Evolutionary conservation across 2,329 filamentous ascomycete species (phyloP).

Genomic region (Spiromastix sp.): DNA sequence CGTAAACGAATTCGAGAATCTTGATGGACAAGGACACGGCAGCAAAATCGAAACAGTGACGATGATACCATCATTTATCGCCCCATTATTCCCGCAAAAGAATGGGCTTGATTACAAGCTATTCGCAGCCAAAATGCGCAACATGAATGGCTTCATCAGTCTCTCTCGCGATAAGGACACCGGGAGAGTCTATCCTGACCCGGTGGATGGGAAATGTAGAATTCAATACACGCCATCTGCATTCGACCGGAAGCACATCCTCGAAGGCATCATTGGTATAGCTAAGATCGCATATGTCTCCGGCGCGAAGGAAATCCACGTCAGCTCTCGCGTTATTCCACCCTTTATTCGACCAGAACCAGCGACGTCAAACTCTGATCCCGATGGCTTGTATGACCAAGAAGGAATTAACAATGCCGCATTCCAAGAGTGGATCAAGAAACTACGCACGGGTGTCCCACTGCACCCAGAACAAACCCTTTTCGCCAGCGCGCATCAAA

Average conservation of each 20-base stretch:
- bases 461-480: slow-evolving; percentile 34
- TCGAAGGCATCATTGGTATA: slow-evolving; percentile 61
- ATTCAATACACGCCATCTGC: slow-evolving; percentile 61
- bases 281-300: slow-evolving; percentile 68
- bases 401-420: slow-evolving; percentile 43
- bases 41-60: slow-evolving; percentile 66
- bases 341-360: slow-evolving; percentile 47
- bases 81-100: slow-evolving; percentile 57
- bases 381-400: slow-evolving; percentile 15
- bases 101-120: slow-evolving; percentile 62
- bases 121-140: slow-evolving; percentile 55
- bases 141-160: slow-evolving; percentile 62
- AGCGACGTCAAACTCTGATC: slow-evolving; percentile 9
- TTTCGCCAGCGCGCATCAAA: slow-evolving; percentile 41
- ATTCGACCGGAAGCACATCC: slow-evolving; percentile 60
- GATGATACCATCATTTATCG: slow-evolving; percentile 60
- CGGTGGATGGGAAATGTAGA: slow-evolving; percentile 51
- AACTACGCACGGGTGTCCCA: slow-evolving; percentile 37
- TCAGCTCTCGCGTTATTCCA: slow-evolving; percentile 50
- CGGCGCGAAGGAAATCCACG: slow-evolving; percentile 71
- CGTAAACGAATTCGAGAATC: slow-evolving; percentile 66
- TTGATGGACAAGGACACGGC: slow-evolving; percentile 72
- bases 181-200: slow-evolving; percentile 64
- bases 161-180: slow-evolving; percentile 66
- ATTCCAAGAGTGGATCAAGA: slow-evolving; percentile 46